Percentiles rank a stretch among this genome's conserved stretches.
Evolutionary conservation across 768 basidiomycete species (phyloP).

Genomic region (Boletus reticulatus): DNA sequence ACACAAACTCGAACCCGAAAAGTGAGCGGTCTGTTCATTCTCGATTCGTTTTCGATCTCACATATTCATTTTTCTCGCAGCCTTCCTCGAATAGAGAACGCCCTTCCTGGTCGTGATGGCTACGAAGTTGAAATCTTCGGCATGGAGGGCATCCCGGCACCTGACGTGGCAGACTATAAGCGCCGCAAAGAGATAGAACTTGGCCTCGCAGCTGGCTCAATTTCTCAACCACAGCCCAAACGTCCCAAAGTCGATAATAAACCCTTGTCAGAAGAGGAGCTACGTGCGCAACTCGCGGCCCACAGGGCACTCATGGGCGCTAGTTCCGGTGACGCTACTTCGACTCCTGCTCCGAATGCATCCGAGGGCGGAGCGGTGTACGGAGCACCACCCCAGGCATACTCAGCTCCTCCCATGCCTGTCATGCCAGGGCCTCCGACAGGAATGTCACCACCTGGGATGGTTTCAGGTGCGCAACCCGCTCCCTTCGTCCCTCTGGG

Average conservation of each 20-base stretch:
- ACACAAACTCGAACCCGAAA: conserved; percentile 96
- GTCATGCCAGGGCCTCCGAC: conserved; percentile 24
- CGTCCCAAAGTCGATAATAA: conserved; percentile 79
- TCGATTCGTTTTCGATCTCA: conserved; percentile 8
- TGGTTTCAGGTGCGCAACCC: conserved; percentile 45
- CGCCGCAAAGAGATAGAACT: conserved; percentile 93
- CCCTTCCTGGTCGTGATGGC: conserved; percentile 92
- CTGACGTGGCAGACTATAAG: conserved; percentile 94
- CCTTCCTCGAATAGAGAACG: conserved; percentile 91
- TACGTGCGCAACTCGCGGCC: conserved; percentile 80
- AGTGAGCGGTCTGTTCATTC: conserved; percentile 26
- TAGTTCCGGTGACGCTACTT: conserved; percentile 33
- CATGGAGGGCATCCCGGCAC: conserved; percentile 96
- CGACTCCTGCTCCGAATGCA: conserved; percentile 36
- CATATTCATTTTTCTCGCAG: conserved; percentile 32
- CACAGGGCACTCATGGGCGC: conserved; percentile 92
- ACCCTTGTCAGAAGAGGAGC: conserved; percentile 76
- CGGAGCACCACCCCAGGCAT: conserved; percentile 72
- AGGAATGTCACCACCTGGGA: conserved; percentile 37
- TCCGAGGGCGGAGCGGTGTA: conserved; percentile 55
- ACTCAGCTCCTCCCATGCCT: conserved; percentile 44
- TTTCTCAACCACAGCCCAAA: conserved; percentile 78
- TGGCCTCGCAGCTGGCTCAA: conserved; percentile 78
- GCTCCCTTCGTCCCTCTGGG: conserved; percentile 38
- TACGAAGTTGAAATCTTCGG: conserved; percentile 99